phyloP scores from a whole-genome alignment of 768 basidiomycete genomes.

The Amanita phalloides region DNA sequence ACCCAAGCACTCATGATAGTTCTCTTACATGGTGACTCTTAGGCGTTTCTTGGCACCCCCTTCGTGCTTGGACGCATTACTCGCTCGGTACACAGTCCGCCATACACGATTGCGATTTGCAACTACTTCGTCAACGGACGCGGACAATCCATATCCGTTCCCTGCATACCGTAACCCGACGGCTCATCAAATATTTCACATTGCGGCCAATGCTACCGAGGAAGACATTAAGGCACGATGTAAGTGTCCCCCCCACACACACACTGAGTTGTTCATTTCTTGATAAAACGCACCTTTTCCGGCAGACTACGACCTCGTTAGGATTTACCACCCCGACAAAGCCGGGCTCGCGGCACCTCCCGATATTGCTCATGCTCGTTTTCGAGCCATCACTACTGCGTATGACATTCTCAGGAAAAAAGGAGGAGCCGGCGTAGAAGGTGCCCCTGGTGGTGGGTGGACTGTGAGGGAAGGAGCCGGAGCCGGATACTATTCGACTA shows the following conservation, averaged over 20 bases:
- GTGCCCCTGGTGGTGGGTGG: conserved; percentile 29
- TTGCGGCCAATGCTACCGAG: conserved; percentile 42
- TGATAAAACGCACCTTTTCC: too few relatives aligned
- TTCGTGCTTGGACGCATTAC: background rate
- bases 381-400: conserved; percentile 53
- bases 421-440: background rate
- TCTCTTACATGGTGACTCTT: background rate
- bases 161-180: conserved; percentile 44
- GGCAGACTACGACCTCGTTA: conserved; percentile 66
- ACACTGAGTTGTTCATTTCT: background rate
- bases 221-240: conserved; percentile 58
- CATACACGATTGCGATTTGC: background rate
- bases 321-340: conserved; percentile 58
- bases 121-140: background rate
- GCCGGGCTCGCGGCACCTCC: conserved; percentile 18
- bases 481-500: conserved; percentile 17
- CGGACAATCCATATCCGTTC: conserved; percentile 25
- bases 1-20: background rate
- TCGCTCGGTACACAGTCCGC: background rate
- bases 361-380: conserved; percentile 42
- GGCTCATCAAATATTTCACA: conserved; percentile 67
- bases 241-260: conserved; percentile 16
- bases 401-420: conserved; percentile 46
- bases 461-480: conserved; percentile 28
- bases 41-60: background rate